These are phyloP conservation scores for Suillus luteus DNA, from an alignment of 768 basidiomycete genomes.

Conservation along the genomic window DNA sequence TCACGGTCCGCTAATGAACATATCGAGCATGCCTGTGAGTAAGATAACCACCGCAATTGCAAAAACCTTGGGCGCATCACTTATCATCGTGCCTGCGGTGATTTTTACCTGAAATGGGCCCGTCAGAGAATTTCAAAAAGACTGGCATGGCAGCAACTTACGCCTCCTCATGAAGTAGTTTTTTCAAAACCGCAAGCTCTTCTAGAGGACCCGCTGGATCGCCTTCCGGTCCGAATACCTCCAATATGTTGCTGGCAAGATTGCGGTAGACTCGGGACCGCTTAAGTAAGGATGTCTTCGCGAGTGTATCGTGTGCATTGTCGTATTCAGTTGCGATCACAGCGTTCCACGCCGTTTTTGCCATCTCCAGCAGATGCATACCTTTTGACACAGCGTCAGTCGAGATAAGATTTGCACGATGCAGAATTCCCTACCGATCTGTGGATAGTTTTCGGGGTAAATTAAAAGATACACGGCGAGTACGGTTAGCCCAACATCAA, in stretches of 20 bases:
- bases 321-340: conserved; percentile 37
- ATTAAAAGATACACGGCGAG: conserved; percentile 67
- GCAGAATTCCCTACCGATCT: conserved; percentile 57
- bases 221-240: conserved; percentile 60
- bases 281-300: conserved; percentile 27
- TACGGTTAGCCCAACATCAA: conserved; percentile 55
- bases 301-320: conserved; percentile 7
- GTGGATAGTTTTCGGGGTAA: conserved; percentile 80
- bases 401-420: neutral
- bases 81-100: too few relatives aligned
- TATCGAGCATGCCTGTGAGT: neutral
- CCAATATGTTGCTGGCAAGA: conserved; percentile 44
- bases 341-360: conserved; percentile 79
- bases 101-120: neutral
- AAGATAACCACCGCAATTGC: neutral
- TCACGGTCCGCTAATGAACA: neutral
- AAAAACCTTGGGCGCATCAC: neutral
- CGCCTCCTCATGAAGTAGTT: conserved; percentile 34
- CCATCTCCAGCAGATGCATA: conserved; percentile 72
- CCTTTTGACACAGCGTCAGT: conserved; percentile 43
- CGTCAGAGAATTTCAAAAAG: neutral
- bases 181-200: conserved; percentile 50
- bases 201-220: conserved; percentile 60
- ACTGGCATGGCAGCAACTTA: neutral
- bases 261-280: conserved; percentile 40